phyloP scores from a whole-genome alignment of 108 stramenopile species.

The Pseudonitzschia delicatissima region DNA sequence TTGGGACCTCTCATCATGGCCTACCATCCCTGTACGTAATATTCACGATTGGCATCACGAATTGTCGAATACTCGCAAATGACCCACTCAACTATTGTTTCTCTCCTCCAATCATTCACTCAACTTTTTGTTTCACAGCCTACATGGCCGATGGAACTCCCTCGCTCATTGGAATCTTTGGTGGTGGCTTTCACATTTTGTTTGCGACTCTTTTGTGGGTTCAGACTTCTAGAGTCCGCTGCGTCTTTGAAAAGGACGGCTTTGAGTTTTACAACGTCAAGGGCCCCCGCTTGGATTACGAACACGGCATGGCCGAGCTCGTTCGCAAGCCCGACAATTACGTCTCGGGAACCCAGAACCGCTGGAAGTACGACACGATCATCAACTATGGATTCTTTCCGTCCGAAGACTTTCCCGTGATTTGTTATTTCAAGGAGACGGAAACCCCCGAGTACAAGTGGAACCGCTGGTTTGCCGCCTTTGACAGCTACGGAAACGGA shows the following conservation, averaged over 20 bases:
- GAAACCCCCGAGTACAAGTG: slow-evolving; percentile 66
- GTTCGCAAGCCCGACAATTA: slow-evolving; percentile 59
- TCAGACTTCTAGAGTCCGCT: slow-evolving; percentile 60
- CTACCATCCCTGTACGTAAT: slow-evolving; percentile 56
- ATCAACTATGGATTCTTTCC: slow-evolving; percentile 84
- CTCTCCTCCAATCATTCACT: background rate
- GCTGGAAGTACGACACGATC: slow-evolving; percentile 73
- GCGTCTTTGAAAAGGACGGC: slow-evolving; percentile 62
- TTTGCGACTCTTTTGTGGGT: slow-evolving; percentile 61
- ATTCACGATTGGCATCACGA: background rate
- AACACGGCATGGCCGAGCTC: slow-evolving; percentile 38
- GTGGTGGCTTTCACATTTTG: slow-evolving; percentile 51
- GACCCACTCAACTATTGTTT: background rate
- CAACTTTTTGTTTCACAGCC: slow-evolving; percentile 11
- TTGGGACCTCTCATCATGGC: slow-evolving; percentile 42
- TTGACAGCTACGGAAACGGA: slow-evolving; percentile 51
- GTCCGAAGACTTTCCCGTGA: slow-evolving; percentile 55
- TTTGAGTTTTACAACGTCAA: slow-evolving; percentile 58
- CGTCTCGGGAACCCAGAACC: slow-evolving; percentile 63
- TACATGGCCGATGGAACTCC: slow-evolving; percentile 36
- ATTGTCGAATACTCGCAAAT: background rate
- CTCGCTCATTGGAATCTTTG: slow-evolving; percentile 41
- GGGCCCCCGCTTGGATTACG: slow-evolving; percentile 35
- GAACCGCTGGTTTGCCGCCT: slow-evolving; percentile 57
- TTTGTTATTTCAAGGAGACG: slow-evolving; percentile 82